These are phyloP conservation scores for Tetratostichococcus sp. DNA, from an alignment of 139 green algal genomes.

Conservation along the genomic window DNA sequence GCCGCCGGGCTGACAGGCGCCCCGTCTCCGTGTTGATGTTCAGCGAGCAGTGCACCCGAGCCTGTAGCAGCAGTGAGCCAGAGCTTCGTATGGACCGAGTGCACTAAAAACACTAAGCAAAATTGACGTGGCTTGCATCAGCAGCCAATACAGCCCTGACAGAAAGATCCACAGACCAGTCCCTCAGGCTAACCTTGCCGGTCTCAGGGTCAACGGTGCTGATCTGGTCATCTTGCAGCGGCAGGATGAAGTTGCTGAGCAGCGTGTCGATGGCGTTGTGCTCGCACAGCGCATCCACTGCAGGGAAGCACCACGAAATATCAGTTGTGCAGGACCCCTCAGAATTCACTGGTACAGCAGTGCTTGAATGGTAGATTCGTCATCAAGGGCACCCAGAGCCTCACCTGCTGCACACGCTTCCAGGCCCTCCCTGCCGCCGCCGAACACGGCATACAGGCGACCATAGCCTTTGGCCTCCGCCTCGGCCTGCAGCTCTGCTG, in stretches of 20 bases:
- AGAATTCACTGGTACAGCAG: neutral
- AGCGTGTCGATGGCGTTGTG: conserved; percentile 90
- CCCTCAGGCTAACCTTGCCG: too few species aligned
- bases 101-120: too few species aligned
- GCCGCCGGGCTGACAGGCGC: conserved; percentile 78
- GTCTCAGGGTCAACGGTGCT: conserved; percentile 17
- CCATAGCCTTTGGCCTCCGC: conserved; percentile 58
- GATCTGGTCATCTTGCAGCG: conserved; percentile 80
- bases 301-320: neutral
- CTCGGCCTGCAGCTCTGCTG: conserved; percentile 34
- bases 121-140: too few species aligned
- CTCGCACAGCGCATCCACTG: conserved; percentile 77
- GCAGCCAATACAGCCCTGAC: too few species aligned
- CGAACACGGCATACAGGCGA: conserved; percentile 73
- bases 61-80: too few species aligned
- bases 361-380: neutral
- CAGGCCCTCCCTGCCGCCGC: conserved; percentile 58
- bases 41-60: conserved; percentile 84
- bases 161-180: too few species aligned
- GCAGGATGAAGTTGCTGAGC: conserved; percentile 90
- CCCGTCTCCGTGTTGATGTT: conserved; percentile 99
- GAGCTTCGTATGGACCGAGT: too few species aligned
- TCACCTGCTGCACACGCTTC: conserved; percentile 67
- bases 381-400: too few species aligned
- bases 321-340: neutral